phyloP scores from a whole-genome alignment of 257 asterid genomes.

The Parsonsia alboflavescens region DNA sequence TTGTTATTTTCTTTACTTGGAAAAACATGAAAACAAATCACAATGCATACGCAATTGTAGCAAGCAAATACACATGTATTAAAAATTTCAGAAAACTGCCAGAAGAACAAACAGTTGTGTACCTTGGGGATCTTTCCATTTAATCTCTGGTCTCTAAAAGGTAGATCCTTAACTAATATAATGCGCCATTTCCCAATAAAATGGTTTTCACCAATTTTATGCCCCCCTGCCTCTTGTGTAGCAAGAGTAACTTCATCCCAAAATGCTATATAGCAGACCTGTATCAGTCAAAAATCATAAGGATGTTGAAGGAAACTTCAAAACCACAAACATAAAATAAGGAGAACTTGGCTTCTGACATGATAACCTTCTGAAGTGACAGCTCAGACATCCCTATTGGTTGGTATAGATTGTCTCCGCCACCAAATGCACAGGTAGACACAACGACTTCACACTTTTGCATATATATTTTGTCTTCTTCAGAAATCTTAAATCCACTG shows the following conservation, averaged over 20 bases:
- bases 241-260: constrained; percentile 93
- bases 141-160: constrained; percentile 73
- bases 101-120: constrained; percentile 18
- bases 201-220: constrained; percentile 49
- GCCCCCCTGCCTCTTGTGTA: constrained; percentile 74
- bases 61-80: not conserved
- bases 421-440: constrained; percentile 99
- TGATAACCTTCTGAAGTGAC: constrained; percentile 36
- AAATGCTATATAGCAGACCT: constrained; percentile 97
- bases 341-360: not conserved
- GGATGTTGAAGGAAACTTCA: constrained; percentile 1
- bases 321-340: constrained; percentile 1
- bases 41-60: not conserved
- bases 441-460: constrained; percentile 75
- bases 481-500: constrained; percentile 86
- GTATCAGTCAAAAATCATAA: constrained; percentile 21
- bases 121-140: constrained; percentile 99
- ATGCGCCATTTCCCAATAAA: constrained; percentile 89
- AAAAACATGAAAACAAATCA: not conserved
- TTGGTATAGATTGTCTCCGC: constrained; percentile 98
- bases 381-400: constrained; percentile 61
- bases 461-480: constrained; percentile 72
- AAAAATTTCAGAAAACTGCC: constrained; percentile 1
- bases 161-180: constrained; percentile 65
- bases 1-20: not conserved